A percentile compares a stretch with the other conserved stretches of the same genome.
These are phyloP conservation scores for Colletotrichum sidae DNA, from an alignment of 2,329 filamentous ascomycete genomes.

Conservation along the genomic window DNA sequence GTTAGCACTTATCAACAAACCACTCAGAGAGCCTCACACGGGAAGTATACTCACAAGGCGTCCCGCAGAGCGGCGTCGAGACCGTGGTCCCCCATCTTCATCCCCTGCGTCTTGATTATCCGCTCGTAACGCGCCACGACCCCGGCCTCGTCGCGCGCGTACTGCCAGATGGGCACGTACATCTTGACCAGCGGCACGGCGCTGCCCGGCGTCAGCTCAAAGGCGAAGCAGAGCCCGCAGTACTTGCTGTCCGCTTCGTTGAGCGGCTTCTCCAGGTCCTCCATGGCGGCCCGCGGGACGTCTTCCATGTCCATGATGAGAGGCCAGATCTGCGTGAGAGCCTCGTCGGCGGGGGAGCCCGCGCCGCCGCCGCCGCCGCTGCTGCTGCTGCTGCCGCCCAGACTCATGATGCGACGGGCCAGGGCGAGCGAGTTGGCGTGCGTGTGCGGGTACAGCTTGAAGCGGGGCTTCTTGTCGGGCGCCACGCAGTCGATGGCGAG, in stretches of 20 bases:
- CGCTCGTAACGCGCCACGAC: not conserved
- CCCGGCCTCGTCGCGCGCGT: conserved; percentile 7
- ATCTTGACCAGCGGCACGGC: conserved; percentile 4
- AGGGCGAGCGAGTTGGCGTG: conserved; percentile 5
- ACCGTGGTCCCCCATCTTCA: conserved; percentile 5
- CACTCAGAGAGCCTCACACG: no score
- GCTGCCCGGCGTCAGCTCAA: conserved; percentile 1
- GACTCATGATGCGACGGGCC: conserved; percentile 1
- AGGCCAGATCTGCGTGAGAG: conserved; percentile 3
- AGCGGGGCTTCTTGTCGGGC: conserved; percentile 3
- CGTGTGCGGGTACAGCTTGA: conserved; percentile 16
- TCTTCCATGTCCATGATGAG: conserved; percentile 20
- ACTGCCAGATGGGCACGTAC: conserved; percentile 19
- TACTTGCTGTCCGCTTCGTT: conserved; percentile 9
- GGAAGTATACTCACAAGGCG: conserved; percentile 25
- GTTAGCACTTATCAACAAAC: not conserved
- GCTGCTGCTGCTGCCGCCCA: not conserved
- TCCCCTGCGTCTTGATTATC: conserved; percentile 9
- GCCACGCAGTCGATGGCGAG: conserved; percentile 13
- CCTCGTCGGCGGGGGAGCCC: not conserved
- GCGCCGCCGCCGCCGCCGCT: not conserved
- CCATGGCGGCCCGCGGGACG: not conserved
- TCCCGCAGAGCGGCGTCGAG: conserved; percentile 5
- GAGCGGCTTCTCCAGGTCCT: conserved; percentile 3
- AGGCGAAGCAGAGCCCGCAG: conserved; percentile 14